These are phyloP conservation scores for Clarkia xantiana DNA, from an alignment of 345 rosid species.

Conservation along the genomic window DNA sequence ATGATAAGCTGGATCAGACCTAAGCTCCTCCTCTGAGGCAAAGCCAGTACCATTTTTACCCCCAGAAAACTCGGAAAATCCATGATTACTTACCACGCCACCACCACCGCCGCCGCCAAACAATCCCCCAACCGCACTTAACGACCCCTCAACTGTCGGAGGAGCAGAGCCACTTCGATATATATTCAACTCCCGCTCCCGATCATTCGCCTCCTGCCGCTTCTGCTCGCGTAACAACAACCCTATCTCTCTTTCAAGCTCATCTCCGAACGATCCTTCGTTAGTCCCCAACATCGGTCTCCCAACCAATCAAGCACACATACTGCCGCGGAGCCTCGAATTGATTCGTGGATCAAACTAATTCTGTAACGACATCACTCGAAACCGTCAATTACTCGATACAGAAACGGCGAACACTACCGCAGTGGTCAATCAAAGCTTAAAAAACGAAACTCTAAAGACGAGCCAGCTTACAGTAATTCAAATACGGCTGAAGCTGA, in stretches of 20 bases:
- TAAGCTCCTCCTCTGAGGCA: conserved; percentile 47
- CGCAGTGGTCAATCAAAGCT: neutral
- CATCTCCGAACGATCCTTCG: conserved; percentile 64
- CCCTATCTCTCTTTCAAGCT: conserved; percentile 61
- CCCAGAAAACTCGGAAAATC: conserved; percentile 31
- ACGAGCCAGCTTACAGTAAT: neutral
- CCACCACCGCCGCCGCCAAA: conserved; percentile 30
- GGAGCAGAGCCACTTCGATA: conserved; percentile 93
- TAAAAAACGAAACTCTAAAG: conserved; percentile 1
- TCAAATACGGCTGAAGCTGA: conserved; percentile 2
- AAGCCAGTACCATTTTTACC: conserved; percentile 31
- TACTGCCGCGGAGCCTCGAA: conserved; percentile 22
- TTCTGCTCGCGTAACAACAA: conserved; percentile 38
- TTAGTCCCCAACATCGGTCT: conserved; percentile 52
- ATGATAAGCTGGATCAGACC: conserved; percentile 70
- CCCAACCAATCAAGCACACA: conserved; percentile 46
- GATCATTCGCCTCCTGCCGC: conserved; percentile 34
- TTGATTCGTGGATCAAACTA: conserved; percentile 19
- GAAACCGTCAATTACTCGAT: conserved; percentile 1
- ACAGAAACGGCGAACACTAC: too few relatives aligned
- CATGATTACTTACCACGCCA: conserved; percentile 7
- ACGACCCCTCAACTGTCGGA: conserved; percentile 77
- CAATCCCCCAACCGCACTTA: conserved; percentile 56
- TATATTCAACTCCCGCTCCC: conserved; percentile 56
- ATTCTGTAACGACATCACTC: conserved; percentile 6